Conservation (phyloP, 352 stramenopile species). For the Thalassiosira oceanica region DNA sequence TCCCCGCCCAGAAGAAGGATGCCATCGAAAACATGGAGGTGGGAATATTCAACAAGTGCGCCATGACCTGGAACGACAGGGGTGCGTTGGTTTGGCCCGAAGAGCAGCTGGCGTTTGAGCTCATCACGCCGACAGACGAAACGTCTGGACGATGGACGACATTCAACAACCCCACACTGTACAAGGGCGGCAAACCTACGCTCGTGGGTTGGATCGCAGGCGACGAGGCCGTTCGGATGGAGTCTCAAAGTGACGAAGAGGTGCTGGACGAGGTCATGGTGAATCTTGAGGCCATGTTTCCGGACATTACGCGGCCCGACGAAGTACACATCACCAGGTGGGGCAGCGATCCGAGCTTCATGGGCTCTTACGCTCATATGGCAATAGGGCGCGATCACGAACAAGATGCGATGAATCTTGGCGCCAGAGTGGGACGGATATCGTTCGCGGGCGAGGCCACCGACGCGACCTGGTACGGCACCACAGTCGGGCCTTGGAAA, state of each 20-base stretch:
- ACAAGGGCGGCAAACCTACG: slow-evolving; percentile 49
- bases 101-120: slow-evolving; percentile 23
- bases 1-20: slow-evolving; percentile 67
- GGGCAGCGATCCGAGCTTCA: slow-evolving; percentile 29
- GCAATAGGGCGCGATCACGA: not conserved
- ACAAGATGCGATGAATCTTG: not conserved
- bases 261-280: slow-evolving; percentile 64
- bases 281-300: slow-evolving; percentile 65
- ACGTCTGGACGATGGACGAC: slow-evolving; percentile 28
- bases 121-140: slow-evolving; percentile 36
- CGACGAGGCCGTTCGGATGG: slow-evolving; percentile 49
- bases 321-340: slow-evolving; percentile 37
- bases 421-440: not conserved
- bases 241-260: slow-evolving; percentile 58
- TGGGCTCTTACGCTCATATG: slow-evolving; percentile 34
- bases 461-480: not conserved
- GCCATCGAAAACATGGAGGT: slow-evolving; percentile 65
- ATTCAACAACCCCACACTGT: slow-evolving; percentile 34
- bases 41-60: slow-evolving; percentile 76
- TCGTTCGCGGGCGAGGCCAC: slow-evolving; percentile 11
- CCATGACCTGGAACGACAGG: slow-evolving; percentile 44
- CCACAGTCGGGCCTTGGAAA: slow-evolving; percentile 7
- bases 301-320: slow-evolving; percentile 45
- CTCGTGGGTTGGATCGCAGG: slow-evolving; percentile 67
- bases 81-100: slow-evolving; percentile 17